Percentiles rank a stretch among this genome's conserved stretches.
These are phyloP conservation scores for Alternaria sp. DNA, from an alignment of 2,329 filamentous ascomycete genomes.

Conservation along the genomic window DNA sequence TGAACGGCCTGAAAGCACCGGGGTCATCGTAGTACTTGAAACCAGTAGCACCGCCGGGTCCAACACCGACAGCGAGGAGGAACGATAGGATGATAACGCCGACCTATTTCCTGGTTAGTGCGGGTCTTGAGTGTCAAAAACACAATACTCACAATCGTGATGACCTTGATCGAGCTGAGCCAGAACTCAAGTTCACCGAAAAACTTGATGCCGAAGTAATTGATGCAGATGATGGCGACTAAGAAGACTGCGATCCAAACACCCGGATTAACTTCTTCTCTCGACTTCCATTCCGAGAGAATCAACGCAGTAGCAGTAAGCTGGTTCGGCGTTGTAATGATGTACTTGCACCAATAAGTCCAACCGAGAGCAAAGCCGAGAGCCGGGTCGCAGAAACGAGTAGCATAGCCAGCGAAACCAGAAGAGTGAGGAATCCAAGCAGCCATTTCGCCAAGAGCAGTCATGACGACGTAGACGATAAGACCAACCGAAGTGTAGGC, in stretches of 20 bases:
- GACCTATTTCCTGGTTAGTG: conserved; percentile 27
- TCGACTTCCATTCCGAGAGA: conserved; percentile 77
- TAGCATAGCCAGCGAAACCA: conserved; percentile 83
- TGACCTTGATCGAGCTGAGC: conserved; percentile 58
- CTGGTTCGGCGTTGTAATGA: conserved; percentile 86
- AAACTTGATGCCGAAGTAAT: conserved; percentile 66
- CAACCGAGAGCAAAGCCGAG: conserved; percentile 76
- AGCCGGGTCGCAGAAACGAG: conserved; percentile 80
- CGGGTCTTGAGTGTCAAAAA: not conserved
- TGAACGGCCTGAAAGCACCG: conserved; percentile 56
- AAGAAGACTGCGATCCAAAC: conserved; percentile 75
- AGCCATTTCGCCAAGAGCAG: conserved; percentile 83
- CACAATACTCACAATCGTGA: conserved; percentile 48
- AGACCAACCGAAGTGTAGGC: conserved; percentile 74
- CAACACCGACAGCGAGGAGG: conserved; percentile 55
- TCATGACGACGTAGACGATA: conserved; percentile 83
- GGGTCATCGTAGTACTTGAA: conserved; percentile 58
- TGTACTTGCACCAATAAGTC: conserved; percentile 72
- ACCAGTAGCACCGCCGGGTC: conserved; percentile 53
- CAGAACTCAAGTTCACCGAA: conserved; percentile 62
- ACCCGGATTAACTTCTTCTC: conserved; percentile 74
- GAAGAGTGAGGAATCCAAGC: conserved; percentile 79
- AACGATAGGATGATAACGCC: conserved; percentile 58
- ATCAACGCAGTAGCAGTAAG: conserved; percentile 81
- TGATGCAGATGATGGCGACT: conserved; percentile 55